A percentile compares a stretch with the other conserved stretches of the same genome.
Evolutionary conservation across 1,139 yeast genomes (phyloP).

Genomic region (Debaryomyces nepalensis): DNA sequence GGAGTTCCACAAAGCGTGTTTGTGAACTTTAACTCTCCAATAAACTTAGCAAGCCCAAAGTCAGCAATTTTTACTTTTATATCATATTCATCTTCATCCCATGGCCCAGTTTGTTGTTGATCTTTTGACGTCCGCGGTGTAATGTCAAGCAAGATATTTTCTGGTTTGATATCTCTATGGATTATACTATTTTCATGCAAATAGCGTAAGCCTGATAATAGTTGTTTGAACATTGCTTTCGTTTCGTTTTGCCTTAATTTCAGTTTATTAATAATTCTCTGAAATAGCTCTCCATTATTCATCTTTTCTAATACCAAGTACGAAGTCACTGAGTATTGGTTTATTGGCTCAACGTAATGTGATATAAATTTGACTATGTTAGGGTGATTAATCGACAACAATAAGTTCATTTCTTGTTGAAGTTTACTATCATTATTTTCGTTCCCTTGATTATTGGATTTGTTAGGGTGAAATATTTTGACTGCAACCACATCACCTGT

Average conservation of each 20-base stretch:
- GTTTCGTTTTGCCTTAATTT: slow-evolving; percentile 65
- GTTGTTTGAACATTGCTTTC: slow-evolving; percentile 60
- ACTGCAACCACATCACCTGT: slow-evolving; percentile 71
- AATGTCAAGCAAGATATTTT: slow-evolving; percentile 79
- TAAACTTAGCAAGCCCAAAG: slow-evolving; percentile 78
- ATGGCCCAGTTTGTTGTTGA: slow-evolving; percentile 70
- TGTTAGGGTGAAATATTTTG: slow-evolving; percentile 75
- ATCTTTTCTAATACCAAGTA: slow-evolving; percentile 74
- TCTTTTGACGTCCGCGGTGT: slow-evolving; percentile 44
- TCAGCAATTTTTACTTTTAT: slow-evolving; percentile 78
- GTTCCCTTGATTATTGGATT: slow-evolving; percentile 27
- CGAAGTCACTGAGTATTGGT: slow-evolving; percentile 57
- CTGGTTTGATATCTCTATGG: slow-evolving; percentile 89
- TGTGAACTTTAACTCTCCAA: slow-evolving; percentile 76
- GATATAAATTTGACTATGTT: slow-evolving; percentile 71
- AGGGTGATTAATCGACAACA: slow-evolving; percentile 69
- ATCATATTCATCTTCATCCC: slow-evolving; percentile 66
- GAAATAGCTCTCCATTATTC: slow-evolving; percentile 75
- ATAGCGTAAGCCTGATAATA: slow-evolving; percentile 64
- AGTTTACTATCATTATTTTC: slow-evolving; percentile 55
- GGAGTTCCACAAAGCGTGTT: slow-evolving; percentile 84
- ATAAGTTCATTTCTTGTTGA: slow-evolving; percentile 68
- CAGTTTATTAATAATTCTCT: slow-evolving; percentile 67
- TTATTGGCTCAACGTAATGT: slow-evolving; percentile 70
- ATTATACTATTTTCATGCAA: slow-evolving; percentile 77